Evolutionary conservation across 176 grass and related monocot genomes (phyloP).

Genomic region (Ensete ventricosum): DNA sequence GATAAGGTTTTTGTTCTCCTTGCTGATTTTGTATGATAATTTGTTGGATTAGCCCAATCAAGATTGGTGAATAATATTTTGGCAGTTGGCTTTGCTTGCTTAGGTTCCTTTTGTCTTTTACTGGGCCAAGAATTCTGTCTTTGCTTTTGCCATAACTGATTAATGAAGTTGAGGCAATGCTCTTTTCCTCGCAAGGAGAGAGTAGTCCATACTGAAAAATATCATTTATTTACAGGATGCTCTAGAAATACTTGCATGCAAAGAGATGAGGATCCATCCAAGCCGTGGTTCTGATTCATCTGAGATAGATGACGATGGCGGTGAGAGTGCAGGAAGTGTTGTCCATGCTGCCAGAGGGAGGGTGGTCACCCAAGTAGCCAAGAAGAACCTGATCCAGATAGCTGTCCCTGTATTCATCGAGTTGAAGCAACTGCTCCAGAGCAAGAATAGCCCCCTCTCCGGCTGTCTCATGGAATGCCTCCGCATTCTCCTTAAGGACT

Average conservation of each 20-base stretch:
- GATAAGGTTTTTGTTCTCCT: too few species aligned
- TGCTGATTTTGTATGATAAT: too few species aligned
- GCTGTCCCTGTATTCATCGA: conserved; percentile 91
- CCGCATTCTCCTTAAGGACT: conserved; percentile 69
- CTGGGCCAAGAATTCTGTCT: too few species aligned
- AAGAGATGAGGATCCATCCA: conserved; percentile 95
- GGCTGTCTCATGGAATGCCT: conserved; percentile 91
- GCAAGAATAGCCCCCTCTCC: conserved; percentile 69
- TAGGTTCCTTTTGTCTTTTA: too few species aligned
- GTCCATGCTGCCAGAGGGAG: conserved; percentile 55
- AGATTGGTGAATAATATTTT: too few species aligned
- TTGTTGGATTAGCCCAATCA: too few species aligned
- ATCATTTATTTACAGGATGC: conserved; percentile 43
- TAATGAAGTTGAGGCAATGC: background rate
- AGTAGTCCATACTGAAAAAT: background rate
- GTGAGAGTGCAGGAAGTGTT: conserved; percentile 23
- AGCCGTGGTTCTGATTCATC: conserved; percentile 39
- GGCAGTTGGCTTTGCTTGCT: too few species aligned
- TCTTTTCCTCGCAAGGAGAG: background rate
- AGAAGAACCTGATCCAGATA: conserved; percentile 91
- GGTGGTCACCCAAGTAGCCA: conserved; percentile 81
- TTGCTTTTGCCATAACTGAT: too few species aligned
- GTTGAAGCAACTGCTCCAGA: conserved; percentile 78
- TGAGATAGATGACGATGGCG: conserved; percentile 67
- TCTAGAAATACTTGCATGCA: conserved; percentile 83